Conservation (phyloP, 345 rosid species). For the Punica granatum region DNA sequence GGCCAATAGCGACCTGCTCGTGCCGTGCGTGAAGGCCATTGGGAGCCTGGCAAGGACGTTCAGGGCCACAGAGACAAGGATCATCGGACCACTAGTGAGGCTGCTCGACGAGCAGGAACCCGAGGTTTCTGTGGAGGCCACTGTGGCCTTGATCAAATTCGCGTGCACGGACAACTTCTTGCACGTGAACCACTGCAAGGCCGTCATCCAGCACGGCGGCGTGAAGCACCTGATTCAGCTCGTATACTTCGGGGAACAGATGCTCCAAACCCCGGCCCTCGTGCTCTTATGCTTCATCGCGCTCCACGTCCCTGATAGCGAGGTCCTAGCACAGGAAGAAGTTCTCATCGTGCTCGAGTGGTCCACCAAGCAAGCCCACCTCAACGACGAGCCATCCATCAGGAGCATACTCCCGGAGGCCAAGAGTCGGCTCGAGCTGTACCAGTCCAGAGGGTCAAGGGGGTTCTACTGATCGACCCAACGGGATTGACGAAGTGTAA, state of each 20-base stretch:
- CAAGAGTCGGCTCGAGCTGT: constrained; percentile 55
- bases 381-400: constrained; percentile 31
- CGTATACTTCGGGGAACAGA: constrained; percentile 8
- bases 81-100: constrained; percentile 17
- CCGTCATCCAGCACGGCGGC: constrained; percentile 12
- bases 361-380: constrained; percentile 57
- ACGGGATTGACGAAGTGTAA: neutral
- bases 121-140: constrained; percentile 13
- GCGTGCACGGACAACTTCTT: constrained; percentile 17
- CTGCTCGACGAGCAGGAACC: constrained; percentile 9
- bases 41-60: constrained; percentile 21
- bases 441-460: constrained; percentile 62
- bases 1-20: constrained; percentile 1
- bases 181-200: constrained; percentile 6
- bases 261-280: constrained; percentile 10
- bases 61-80: constrained; percentile 14
- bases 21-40: constrained; percentile 13
- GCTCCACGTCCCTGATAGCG: constrained; percentile 11
- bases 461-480: constrained; percentile 32
- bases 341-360: constrained; percentile 17
- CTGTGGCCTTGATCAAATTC: constrained; percentile 12
- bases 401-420: constrained; percentile 49
- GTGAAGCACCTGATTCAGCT: constrained; percentile 12
- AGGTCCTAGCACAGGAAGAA: constrained; percentile 14
- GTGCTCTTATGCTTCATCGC: constrained; percentile 15